phyloP scores from a whole-genome alignment of 1,284 basidiomycete genomes.

The Apiotrichum veenhuisii region DNA sequence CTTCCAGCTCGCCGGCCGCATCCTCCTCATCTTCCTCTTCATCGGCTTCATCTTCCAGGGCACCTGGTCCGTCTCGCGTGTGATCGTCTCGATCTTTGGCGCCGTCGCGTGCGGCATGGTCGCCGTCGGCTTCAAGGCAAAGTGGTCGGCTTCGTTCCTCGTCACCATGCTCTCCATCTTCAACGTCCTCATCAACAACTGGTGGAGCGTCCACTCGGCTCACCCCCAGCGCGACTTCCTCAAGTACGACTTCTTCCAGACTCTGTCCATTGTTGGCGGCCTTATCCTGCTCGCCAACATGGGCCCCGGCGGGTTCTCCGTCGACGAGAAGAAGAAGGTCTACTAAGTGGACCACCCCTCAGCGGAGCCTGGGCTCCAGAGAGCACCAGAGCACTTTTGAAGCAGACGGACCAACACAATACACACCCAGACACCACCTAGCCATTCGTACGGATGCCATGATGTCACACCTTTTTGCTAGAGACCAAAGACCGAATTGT shows the following conservation, averaged over 20 bases:
- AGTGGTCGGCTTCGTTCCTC: conserved; percentile 97
- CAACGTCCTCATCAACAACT: conserved; percentile 99
- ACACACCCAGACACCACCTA: background rate
- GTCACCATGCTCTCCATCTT: conserved; percentile 86
- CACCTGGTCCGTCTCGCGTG: conserved; percentile 77
- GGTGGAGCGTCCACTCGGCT: conserved; percentile 89
- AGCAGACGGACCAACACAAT: too few relatives aligned
- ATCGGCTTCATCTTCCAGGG: conserved; percentile 96
- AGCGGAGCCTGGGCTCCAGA: too few relatives aligned
- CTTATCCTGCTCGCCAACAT: conserved; percentile 96
- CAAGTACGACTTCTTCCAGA: conserved; percentile 58
- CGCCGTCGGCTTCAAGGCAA: conserved; percentile 97
- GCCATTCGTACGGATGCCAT: too few relatives aligned
- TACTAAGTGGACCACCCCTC: conserved; percentile 6
- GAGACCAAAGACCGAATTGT: too few relatives aligned
- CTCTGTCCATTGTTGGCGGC: conserved; percentile 80
- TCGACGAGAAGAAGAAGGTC: conserved; percentile 97
- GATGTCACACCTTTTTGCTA: too few relatives aligned
- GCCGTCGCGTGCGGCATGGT: conserved; percentile 95
- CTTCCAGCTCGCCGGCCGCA: conserved; percentile 93
- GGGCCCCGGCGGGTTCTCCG: conserved; percentile 93
- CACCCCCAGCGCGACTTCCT: conserved; percentile 98
- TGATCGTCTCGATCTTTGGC: conserved; percentile 81
- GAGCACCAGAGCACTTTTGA: too few relatives aligned
- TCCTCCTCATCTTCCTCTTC: conserved; percentile 98